Evolutionary conservation across 148 eudicot species (phyloP).

Genomic region (Mesembryanthemum crystallinum): DNA sequence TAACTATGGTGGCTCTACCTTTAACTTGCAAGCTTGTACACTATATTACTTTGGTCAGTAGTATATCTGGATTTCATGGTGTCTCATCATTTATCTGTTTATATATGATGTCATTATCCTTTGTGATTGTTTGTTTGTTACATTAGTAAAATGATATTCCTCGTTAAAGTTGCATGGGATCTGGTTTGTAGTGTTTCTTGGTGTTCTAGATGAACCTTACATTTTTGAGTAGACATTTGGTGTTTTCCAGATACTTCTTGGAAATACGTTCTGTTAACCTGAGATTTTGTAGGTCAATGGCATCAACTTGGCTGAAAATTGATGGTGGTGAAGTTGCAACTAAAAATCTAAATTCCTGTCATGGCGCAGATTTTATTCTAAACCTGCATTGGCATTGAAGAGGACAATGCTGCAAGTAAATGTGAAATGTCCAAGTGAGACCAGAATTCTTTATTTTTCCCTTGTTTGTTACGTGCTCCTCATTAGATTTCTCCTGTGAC

Average conservation of each 20-base stretch:
- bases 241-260: not conserved
- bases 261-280: not conserved
- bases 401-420: constrained; percentile 5
- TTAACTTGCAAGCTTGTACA: not conserved
- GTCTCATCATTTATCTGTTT: not conserved
- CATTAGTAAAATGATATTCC: not conserved
- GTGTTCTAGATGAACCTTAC: not conserved
- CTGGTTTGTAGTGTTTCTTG: not conserved
- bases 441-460: not conserved
- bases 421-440: constrained; percentile 26
- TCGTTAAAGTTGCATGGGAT: not conserved
- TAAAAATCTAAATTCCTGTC: constrained; percentile 66
- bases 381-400: constrained; percentile 41
- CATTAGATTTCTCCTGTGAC: not conserved
- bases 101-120: not conserved
- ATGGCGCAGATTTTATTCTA: constrained; percentile 61
- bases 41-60: too few species aligned
- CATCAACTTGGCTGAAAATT: constrained; percentile 52
- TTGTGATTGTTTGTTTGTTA: too few species aligned
- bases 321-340: constrained; percentile 68
- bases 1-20: not conserved
- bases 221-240: not conserved
- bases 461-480: not conserved
- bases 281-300: constrained; percentile 63
- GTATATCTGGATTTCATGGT: not conserved